These are phyloP conservation scores for Rutstroemia sp. DNA, from an alignment of 2,329 filamentous ascomycete species.

Conservation along the genomic window DNA sequence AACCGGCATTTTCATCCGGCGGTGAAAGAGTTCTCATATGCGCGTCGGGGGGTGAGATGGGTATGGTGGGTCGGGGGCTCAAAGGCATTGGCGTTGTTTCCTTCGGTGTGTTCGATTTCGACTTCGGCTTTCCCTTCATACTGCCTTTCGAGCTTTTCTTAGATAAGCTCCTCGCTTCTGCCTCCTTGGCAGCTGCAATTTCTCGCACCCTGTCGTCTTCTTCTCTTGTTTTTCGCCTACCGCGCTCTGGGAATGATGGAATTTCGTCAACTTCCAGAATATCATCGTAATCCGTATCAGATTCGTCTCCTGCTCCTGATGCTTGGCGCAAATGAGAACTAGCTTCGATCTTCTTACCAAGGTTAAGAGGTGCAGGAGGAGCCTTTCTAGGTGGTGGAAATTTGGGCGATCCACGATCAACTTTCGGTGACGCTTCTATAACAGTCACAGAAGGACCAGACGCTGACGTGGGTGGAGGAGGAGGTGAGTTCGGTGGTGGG, in stretches of 20 bases:
- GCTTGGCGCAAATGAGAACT: slow-evolving; percentile 38
- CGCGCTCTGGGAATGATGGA: slow-evolving; percentile 49
- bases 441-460: slow-evolving; percentile 29
- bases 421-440: slow-evolving; percentile 33
- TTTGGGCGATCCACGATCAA: slow-evolving; percentile 42
- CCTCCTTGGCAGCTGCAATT: slow-evolving; percentile 55
- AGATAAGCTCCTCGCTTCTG: slow-evolving; percentile 63
- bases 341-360: slow-evolving; percentile 41
- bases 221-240: slow-evolving; percentile 75
- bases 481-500: slow-evolving; percentile 24
- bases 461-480: slow-evolving; percentile 21
- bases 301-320: slow-evolving; percentile 47
- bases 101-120: slow-evolving; percentile 33
- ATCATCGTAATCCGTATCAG: slow-evolving; percentile 79
- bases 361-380: slow-evolving; percentile 76
- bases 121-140: slow-evolving; percentile 35
- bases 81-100: slow-evolving; percentile 33
- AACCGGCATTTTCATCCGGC: slow-evolving; percentile 35
- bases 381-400: slow-evolving; percentile 65
- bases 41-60: slow-evolving; percentile 27
- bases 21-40: slow-evolving; percentile 28
- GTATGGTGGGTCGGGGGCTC: slow-evolving; percentile 32
- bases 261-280: slow-evolving; percentile 62
- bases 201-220: slow-evolving; percentile 80
- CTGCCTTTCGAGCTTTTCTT: slow-evolving; percentile 57